Evolutionary conservation across 2,329 filamentous ascomycete species (phyloP).

Genomic region (Phoma sp.): DNA sequence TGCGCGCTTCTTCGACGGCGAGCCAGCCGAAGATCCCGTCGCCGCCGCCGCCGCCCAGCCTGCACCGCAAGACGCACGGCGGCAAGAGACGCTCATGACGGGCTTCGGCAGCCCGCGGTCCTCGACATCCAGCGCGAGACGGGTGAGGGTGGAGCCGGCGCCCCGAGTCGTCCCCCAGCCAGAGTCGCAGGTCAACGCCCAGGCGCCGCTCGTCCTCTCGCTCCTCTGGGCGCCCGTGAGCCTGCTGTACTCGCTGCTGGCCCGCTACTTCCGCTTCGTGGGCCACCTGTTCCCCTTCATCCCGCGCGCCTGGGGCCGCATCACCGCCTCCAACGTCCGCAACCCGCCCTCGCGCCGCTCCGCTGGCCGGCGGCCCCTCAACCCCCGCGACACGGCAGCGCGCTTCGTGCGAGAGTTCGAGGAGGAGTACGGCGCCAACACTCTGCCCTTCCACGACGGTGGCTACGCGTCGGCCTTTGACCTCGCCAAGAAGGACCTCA

Average conservation of each 20-base stretch:
- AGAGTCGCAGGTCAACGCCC: slow-evolving; percentile 67
- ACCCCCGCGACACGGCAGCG: slow-evolving; percentile 84
- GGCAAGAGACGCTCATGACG: slow-evolving; percentile 73
- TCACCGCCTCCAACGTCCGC: slow-evolving; percentile 57
- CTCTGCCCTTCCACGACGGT: slow-evolving; percentile 80
- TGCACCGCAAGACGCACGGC: slow-evolving; percentile 67
- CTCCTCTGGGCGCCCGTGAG: slow-evolving; percentile 83
- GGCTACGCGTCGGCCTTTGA: slow-evolving; percentile 94
- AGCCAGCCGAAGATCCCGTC: slow-evolving; percentile 76
- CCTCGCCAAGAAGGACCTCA: slow-evolving; percentile 85
- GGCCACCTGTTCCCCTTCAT: slow-evolving; percentile 82
- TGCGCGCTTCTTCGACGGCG: slow-evolving; percentile 96
- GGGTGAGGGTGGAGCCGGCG: slow-evolving; percentile 67
- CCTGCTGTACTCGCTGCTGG: slow-evolving; percentile 74
- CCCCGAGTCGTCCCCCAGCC: slow-evolving; percentile 83
- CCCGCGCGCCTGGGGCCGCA: slow-evolving; percentile 64
- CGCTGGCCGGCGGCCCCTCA: slow-evolving; percentile 74
- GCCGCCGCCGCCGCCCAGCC: slow-evolving; percentile 71
- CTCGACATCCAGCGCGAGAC: slow-evolving; percentile 36
- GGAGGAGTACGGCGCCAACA: slow-evolving; percentile 81
- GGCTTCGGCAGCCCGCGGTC: slow-evolving; percentile 49
- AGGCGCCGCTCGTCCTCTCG: slow-evolving; percentile 76
- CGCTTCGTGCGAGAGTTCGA: slow-evolving; percentile 93
- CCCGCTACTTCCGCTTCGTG: slow-evolving; percentile 73
- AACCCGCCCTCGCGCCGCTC: slow-evolving; percentile 58